A percentile compares a stretch with the other conserved stretches of the same genome.
phyloP scores from a whole-genome alignment of 2,329 filamentous ascomycete species.

The Purpureocillium takamizusanense region DNA sequence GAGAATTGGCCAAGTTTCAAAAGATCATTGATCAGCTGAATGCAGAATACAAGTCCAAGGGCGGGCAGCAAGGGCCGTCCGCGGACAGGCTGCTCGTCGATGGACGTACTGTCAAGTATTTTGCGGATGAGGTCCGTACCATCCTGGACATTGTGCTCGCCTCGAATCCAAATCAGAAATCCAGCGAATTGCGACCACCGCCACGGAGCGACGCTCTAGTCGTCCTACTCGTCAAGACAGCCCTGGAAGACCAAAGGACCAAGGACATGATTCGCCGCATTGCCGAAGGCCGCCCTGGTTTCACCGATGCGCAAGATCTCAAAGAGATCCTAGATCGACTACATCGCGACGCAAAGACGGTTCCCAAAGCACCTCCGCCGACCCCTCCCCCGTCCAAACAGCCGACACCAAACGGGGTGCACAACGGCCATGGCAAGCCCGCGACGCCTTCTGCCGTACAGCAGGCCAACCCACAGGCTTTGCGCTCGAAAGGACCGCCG shows the following conservation, averaged over 20 bases:
- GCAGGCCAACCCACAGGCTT: conserved; percentile 37
- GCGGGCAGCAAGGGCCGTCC: conserved; percentile 40
- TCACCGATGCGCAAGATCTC: conserved; percentile 43
- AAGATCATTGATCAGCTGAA: conserved; percentile 74
- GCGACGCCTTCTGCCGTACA: conserved; percentile 7
- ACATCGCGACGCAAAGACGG: conserved; percentile 30
- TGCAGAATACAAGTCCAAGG: conserved; percentile 43
- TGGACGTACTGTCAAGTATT: conserved; percentile 48
- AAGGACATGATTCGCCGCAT: conserved; percentile 45
- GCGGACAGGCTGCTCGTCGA: conserved; percentile 47
- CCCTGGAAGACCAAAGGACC: conserved; percentile 41
- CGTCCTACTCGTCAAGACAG: conserved; percentile 47
- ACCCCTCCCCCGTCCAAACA: conserved; percentile 21
- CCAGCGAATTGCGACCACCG: conserved; percentile 42
- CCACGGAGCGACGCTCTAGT: conserved; percentile 46
- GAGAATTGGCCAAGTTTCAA: conserved; percentile 69
- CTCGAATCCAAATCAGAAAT: conserved; percentile 49
- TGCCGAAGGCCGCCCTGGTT: conserved; percentile 39
- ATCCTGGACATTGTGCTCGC: conserved; percentile 51
- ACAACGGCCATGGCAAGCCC: conserved; percentile 19
- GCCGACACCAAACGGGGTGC: conserved; percentile 18
- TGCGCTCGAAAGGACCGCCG: conserved; percentile 52
- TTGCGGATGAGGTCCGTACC: conserved; percentile 46
- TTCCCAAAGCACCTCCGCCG: conserved; percentile 16
- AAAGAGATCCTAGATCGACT: conserved; percentile 43